Percentiles rank a stretch among this genome's conserved stretches.
phyloP scores from a whole-genome alignment of 139 green algal genomes.

The Micractinium conductrix region DNA sequence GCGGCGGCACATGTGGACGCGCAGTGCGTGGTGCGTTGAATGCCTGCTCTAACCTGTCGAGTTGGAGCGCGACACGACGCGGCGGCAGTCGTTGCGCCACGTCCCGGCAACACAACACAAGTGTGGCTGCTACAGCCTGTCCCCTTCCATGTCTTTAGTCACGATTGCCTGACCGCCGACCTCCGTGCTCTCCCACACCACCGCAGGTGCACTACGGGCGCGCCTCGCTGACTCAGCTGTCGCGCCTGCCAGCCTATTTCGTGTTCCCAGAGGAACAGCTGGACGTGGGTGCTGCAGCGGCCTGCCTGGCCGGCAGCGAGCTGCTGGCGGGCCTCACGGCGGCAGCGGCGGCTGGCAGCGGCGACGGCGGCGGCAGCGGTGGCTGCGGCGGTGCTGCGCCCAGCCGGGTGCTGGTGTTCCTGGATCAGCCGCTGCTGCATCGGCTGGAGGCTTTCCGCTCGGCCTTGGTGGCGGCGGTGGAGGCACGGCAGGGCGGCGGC shows the following conservation, averaged over 20 bases:
- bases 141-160: too few relatives aligned
- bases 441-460: conserved; percentile 30
- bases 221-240: conserved; percentile 80
- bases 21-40: conserved; percentile 72
- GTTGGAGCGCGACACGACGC: too few relatives aligned
- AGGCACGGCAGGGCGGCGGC: not conserved
- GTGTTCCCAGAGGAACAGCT: conserved; percentile 73
- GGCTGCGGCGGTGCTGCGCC: not conserved
- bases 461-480: not conserved
- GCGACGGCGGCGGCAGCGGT: not conserved
- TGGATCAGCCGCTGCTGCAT: conserved; percentile 67
- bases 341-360: too few relatives aligned
- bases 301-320: conserved; percentile 7
- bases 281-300: not conserved
- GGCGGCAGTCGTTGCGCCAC: too few relatives aligned
- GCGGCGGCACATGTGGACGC: conserved; percentile 79
- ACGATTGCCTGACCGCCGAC: not conserved
- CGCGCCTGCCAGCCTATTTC: conserved; percentile 76
- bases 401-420: conserved; percentile 46
- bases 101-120: too few relatives aligned
- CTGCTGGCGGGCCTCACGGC: not conserved
- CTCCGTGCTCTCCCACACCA: not conserved
- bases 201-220: conserved; percentile 91
- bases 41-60: too few relatives aligned
- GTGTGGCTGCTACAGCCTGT: too few relatives aligned